Conservation (phyloP, 1,139 yeast genomes). For the Yamadazyma jaroonii region DNA sequence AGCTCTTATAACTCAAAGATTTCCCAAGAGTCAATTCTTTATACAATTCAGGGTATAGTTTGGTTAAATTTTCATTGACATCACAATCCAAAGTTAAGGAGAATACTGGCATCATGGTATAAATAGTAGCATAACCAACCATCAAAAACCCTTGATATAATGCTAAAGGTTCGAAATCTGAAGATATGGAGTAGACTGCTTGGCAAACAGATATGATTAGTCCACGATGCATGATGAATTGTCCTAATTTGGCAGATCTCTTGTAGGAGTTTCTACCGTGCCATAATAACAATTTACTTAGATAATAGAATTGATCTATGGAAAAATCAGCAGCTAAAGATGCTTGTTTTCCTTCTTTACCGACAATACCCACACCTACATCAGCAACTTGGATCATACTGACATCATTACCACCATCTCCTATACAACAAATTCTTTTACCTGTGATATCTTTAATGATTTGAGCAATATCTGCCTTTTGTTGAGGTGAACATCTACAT, state of each 20-base stretch:
- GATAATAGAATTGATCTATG: constrained; percentile 84
- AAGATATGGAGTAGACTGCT: constrained; percentile 84
- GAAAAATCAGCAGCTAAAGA: constrained; percentile 97
- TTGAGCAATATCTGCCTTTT: constrained; percentile 91
- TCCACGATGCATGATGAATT: constrained; percentile 95
- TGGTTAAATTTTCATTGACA: constrained; percentile 85
- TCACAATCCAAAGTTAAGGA: constrained; percentile 89
- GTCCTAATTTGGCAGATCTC: constrained; percentile 91
- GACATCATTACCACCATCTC: constrained; percentile 99
- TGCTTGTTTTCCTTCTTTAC: constrained; percentile 98
- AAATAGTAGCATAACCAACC: constrained; percentile 97
- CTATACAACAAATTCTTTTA: constrained; percentile 93
- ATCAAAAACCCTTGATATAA: constrained; percentile 93
- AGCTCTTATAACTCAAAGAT: constrained; percentile 81
- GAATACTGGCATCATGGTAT: constrained; percentile 98
- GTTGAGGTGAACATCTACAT: constrained; percentile 98
- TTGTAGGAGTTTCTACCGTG: constrained; percentile 98
- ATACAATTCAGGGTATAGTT: constrained; percentile 90
- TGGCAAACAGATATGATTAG: constrained; percentile 93
- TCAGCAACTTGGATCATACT: constrained; percentile 99
- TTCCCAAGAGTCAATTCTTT: constrained; percentile 87
- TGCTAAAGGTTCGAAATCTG: constrained; percentile 90
- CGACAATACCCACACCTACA: constrained; percentile 98
- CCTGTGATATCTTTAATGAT: constrained; percentile 77
- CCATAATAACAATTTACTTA: constrained; percentile 88